phyloP scores from a whole-genome alignment of 495 filamentous ascomycete species.

The Penicillium pancosmium region DNA sequence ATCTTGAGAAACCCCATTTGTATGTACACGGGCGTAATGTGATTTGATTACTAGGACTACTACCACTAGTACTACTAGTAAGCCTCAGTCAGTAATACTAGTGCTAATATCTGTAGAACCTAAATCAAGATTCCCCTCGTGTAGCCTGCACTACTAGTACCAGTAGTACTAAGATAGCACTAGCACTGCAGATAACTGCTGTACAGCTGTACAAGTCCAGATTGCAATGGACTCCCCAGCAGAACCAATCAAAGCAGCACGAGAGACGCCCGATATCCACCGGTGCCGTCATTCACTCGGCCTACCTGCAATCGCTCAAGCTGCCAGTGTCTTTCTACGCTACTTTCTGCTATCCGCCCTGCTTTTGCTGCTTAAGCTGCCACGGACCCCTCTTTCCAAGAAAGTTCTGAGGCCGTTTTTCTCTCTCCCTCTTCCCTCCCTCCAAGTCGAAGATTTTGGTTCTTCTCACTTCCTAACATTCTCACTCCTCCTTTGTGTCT shows the following conservation, averaged over 20 bases:
- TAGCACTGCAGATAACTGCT: too few relatives aligned
- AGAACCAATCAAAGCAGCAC: slow-evolving; percentile 10
- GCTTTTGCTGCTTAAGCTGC: neutral
- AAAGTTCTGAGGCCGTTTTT: neutral
- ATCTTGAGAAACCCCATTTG: slow-evolving; percentile 9
- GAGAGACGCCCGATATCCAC: slow-evolving; percentile 12
- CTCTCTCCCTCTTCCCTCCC: neutral
- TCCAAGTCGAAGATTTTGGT: neutral
- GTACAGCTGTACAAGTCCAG: slow-evolving; percentile 9
- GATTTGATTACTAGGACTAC: neutral
- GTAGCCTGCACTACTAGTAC: too few relatives aligned
- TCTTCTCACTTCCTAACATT: neutral
- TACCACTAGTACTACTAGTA: neutral
- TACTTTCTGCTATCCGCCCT: neutral
- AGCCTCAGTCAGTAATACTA: neutral
- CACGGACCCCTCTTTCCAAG: neutral
- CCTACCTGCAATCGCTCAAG: neutral
- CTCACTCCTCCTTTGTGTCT: neutral
- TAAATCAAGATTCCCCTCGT: neutral
- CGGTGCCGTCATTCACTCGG: slow-evolving; percentile 18
- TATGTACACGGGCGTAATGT: slow-evolving; percentile 17
- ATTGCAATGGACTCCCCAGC: slow-evolving; percentile 6
- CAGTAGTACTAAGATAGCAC: too few relatives aligned
- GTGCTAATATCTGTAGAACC: neutral
- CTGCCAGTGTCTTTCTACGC: neutral